Percentiles rank a stretch among this genome's conserved stretches.
These are phyloP conservation scores for Diaporthe caulivora DNA, from an alignment of 2,329 filamentous ascomycete genomes.

Conservation along the genomic window DNA sequence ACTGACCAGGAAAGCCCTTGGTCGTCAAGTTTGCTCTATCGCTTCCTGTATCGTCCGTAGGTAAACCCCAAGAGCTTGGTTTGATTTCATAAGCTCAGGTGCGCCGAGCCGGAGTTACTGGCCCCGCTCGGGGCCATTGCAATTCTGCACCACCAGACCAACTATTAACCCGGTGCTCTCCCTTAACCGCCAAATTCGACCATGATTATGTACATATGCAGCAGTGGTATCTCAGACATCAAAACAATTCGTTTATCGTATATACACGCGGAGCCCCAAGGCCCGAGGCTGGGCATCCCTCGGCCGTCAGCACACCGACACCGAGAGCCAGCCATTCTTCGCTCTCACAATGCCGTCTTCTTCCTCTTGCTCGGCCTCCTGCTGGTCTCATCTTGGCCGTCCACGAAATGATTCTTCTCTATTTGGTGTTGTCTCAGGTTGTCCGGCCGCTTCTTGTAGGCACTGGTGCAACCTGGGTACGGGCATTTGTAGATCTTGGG, in stretches of 20 bases:
- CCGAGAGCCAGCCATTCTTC: too few species aligned
- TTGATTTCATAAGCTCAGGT: neutral
- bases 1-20: neutral
- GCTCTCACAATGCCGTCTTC: constrained; percentile 49
- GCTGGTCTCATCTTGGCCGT: constrained; percentile 51
- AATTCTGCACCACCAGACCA: neutral
- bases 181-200: neutral
- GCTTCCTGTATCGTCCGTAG: neutral
- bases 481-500: constrained; percentile 66
- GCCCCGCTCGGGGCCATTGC: neutral
- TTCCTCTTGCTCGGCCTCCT: constrained; percentile 62
- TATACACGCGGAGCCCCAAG: neutral
- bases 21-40: neutral
- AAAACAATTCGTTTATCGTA: constrained; percentile 16
- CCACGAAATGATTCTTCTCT: constrained; percentile 67
- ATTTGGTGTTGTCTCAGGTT: constrained; percentile 69
- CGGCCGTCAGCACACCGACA: neutral
- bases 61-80: neutral
- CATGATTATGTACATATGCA: constrained; percentile 1
- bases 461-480: constrained; percentile 65
- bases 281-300: neutral
- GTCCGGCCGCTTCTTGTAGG: constrained; percentile 68
- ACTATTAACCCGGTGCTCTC: neutral
- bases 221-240: constrained; percentile 26
- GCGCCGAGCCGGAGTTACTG: too few species aligned